A percentile compares a stretch with the other conserved stretches of the same genome.
These are phyloP conservation scores for Sechiopsis laciniata DNA, from an alignment of 306 rosid species.

Conservation along the genomic window DNA sequence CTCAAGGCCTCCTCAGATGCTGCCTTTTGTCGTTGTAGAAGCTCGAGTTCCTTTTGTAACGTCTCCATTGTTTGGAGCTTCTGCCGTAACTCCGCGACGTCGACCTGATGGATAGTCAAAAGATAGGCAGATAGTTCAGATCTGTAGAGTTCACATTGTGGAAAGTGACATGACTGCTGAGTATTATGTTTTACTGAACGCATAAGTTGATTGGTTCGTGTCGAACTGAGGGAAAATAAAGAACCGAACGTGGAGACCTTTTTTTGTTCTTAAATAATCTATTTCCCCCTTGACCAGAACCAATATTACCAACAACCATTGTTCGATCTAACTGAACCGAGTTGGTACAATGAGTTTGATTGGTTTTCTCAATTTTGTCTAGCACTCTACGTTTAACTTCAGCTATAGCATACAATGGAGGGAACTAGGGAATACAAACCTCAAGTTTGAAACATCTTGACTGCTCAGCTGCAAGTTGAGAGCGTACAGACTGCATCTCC, in stretches of 20 bases:
- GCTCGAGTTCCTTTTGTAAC: conserved; percentile 83
- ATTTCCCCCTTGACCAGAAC: not conserved
- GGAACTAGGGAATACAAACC: conserved; percentile 37
- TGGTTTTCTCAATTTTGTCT: not conserved
- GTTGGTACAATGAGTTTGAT: not conserved
- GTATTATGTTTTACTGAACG: too few species aligned
- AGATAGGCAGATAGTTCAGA: conserved; percentile 5
- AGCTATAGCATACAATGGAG: not conserved
- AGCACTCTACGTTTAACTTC: not conserved
- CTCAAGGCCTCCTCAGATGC: conserved; percentile 76
- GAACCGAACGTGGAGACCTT: not conserved
- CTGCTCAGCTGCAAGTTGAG: conserved; percentile 88
- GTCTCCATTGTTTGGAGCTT: conserved; percentile 81
- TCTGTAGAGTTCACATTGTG: not conserved
- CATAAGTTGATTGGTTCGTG: not conserved
- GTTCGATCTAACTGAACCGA: not conserved
- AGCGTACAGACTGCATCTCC: conserved; percentile 95
- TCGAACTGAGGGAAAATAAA: not conserved
- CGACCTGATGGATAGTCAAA: conserved; percentile 53
- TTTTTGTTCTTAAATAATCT: not conserved
- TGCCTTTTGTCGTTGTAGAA: conserved; percentile 81
- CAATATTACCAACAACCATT: not conserved
- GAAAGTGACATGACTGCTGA: not conserved
- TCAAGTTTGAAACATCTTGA: conserved; percentile 96
- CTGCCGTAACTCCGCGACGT: conserved; percentile 84